These are phyloP conservation scores for Verticillium nonalfalfae DNA, from an alignment of 2,329 filamentous ascomycete genomes.

Conservation along the genomic window DNA sequence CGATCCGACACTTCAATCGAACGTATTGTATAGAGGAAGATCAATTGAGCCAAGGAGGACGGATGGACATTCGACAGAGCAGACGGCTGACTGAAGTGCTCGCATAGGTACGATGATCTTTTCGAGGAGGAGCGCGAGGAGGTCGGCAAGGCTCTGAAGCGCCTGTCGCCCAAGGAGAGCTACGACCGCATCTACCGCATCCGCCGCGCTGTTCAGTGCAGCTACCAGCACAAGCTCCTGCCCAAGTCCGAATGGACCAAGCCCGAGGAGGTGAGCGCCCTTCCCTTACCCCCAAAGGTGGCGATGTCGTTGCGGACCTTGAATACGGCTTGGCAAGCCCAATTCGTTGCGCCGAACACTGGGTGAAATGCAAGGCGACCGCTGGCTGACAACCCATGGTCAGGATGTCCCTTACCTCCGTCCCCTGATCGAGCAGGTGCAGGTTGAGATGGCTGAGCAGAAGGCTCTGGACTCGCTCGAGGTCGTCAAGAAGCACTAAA, in stretches of 20 bases:
- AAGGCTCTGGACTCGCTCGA: conserved; percentile 43
- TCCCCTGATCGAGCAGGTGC: conserved; percentile 45
- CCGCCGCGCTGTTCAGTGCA: conserved; percentile 83
- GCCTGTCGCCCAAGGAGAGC: conserved; percentile 80
- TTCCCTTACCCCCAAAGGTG: not conserved
- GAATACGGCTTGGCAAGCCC: not conserved
- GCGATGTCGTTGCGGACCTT: not conserved
- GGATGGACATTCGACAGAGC: not conserved
- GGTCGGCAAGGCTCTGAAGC: conserved; percentile 83
- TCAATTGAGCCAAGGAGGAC: not conserved
- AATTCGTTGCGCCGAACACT: not conserved
- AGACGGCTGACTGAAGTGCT: not conserved
- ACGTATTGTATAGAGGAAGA: not conserved
- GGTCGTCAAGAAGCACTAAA: conserved; percentile 36
- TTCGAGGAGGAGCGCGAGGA: conserved; percentile 87
- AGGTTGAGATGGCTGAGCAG: conserved; percentile 44
- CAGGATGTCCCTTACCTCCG: conserved; percentile 49
- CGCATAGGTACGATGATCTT: conserved; percentile 79
- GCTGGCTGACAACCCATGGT: conserved; percentile 7
- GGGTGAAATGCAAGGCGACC: not conserved
- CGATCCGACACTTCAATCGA: not conserved
- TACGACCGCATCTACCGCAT: conserved; percentile 98
- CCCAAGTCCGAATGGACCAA: conserved; percentile 57
- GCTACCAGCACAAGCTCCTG: conserved; percentile 57
- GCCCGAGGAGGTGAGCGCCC: conserved; percentile 38